Evolutionary conservation across 2,329 filamentous ascomycete species (phyloP), one percentile per base, ranked within the genome.

Genomic region (Aspergillus jensenii): DNA sequence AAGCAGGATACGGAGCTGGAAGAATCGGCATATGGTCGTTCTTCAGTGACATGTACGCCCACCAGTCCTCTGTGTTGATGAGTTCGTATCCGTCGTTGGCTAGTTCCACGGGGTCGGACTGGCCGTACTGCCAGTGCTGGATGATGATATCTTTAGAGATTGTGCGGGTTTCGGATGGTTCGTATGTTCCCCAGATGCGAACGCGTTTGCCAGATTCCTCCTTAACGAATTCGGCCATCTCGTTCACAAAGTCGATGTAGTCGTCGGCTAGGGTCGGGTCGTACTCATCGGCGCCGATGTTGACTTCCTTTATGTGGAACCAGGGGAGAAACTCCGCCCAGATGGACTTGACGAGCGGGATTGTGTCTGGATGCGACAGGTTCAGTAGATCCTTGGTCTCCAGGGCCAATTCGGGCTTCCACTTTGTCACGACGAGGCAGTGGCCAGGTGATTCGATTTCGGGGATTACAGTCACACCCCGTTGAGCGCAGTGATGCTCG

Each of bases 371-470:
- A 56, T 85, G 76, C 0, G 81, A 79, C 46, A 86, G 77, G 58
- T 86, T 85, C 5, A 87, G 70, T 52, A 85, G 70, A 46, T 81
- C 68, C 54, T 82, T 78, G 0, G 37, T 3, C 3, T 71, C 67
- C 11, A 84, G 71, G 0, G 78, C 83, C 15, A 86, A 68, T 59
- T 85, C 77, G 0, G 83, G 83, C 59, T 81, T 83, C 84, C 84
- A 87, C 63, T 86, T 83, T 0, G 81, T 81, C 23, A 87, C 78
- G 5, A 79, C 78, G 1, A 87, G 70, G 1, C 81, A 79, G 59
- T 87, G 84, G 0, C 84, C 84, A 0, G 84, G 84, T 0, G 82
- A 78, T 65, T 87, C 84, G 23, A 87, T 84, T 66, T 87, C 84
- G 0, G 84, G 84, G 4, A 86, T 75, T 1, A 87, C 72, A 0